Evolutionary conservation across 2,329 filamentous ascomycete species (phyloP).

Genomic region (Neofusicoccum parvum): DNA sequence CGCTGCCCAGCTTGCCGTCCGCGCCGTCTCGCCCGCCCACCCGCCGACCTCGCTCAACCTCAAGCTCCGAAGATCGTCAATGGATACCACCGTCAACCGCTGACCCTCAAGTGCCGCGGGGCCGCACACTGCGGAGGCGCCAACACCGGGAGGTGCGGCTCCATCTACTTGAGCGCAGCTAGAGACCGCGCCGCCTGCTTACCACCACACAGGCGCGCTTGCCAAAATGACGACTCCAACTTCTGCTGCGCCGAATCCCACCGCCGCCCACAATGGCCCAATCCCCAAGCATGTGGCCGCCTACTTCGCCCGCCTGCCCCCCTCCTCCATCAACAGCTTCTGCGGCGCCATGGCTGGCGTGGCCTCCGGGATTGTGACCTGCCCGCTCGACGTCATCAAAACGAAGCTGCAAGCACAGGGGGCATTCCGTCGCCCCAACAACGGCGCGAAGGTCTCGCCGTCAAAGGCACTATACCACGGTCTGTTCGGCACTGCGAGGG

Average conservation of each 20-base stretch:
- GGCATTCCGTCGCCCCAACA: constrained; percentile 65
- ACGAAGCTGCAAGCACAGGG: constrained; percentile 97
- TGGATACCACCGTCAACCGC: constrained; percentile 22
- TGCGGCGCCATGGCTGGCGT: constrained; percentile 88
- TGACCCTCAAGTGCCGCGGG: constrained; percentile 22
- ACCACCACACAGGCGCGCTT: constrained; percentile 16
- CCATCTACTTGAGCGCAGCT: constrained; percentile 3
- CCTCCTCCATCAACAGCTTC: constrained; percentile 72
- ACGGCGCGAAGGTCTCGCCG: constrained; percentile 45
- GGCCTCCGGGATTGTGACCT: constrained; percentile 91
- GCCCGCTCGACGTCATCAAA: constrained; percentile 97
- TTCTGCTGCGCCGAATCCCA: constrained; percentile 15
- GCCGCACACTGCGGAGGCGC: constrained; percentile 22
- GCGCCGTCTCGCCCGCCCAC: neutral
- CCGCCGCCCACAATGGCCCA: constrained; percentile 8
- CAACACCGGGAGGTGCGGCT: constrained; percentile 21
- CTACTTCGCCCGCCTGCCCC: constrained; percentile 49
- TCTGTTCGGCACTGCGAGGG: constrained; percentile 78
- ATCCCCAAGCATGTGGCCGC: neutral
- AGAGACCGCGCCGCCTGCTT: neutral
- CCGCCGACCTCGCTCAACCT: neutral
- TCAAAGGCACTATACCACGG: constrained; percentile 73
- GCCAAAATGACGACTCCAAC: constrained; percentile 21
- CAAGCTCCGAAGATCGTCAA: constrained; percentile 11
- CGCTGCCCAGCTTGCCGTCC: neutral